Evolutionary conservation across 2,329 filamentous ascomycete species (phyloP).

Genomic region (Neofusicoccum cordaticola): DNA sequence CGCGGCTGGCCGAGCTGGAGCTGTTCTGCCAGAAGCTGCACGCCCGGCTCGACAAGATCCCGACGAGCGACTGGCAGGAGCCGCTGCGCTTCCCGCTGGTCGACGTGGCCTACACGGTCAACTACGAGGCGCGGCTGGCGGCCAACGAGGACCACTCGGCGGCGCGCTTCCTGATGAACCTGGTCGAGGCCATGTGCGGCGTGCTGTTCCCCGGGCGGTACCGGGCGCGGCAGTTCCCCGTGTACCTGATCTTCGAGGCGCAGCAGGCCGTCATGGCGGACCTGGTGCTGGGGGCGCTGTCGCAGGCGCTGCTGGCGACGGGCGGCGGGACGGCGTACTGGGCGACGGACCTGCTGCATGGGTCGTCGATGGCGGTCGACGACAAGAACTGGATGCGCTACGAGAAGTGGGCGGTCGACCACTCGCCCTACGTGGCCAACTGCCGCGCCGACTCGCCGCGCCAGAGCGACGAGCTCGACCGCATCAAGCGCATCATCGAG

Average conservation of each 20-base stretch:
- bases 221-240: slow-evolving; percentile 5
- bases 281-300: slow-evolving; percentile 10
- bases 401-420: slow-evolving; percentile 19
- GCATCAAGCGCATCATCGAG: slow-evolving; percentile 19
- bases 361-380: slow-evolving; percentile 11
- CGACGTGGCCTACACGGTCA: slow-evolving; percentile 17
- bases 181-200: slow-evolving; percentile 14
- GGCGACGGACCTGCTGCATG: slow-evolving; percentile 16
- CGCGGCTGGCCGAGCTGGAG: slow-evolving; percentile 15
- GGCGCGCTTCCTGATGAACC: slow-evolving; percentile 13
- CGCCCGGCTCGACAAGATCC: slow-evolving; percentile 16
- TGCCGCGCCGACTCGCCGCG: slow-evolving; percentile 16
- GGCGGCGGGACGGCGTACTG: slow-evolving; percentile 17
- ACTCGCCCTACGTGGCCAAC: slow-evolving; percentile 17
- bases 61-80: slow-evolving; percentile 3
- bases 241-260: slow-evolving; percentile 17
- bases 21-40: slow-evolving; percentile 17
- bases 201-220: slow-evolving; percentile 11
- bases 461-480: slow-evolving; percentile 15
- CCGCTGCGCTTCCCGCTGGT: slow-evolving; percentile 18
- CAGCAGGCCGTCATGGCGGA: slow-evolving; percentile 18
- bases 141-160: slow-evolving; percentile 7
- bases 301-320: slow-evolving; percentile 13
- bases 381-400: slow-evolving; percentile 18
- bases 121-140: slow-evolving; percentile 10